Evolutionary conservation across 345 rosid species (phyloP).

Genomic region (Populus ilicifolia): DNA sequence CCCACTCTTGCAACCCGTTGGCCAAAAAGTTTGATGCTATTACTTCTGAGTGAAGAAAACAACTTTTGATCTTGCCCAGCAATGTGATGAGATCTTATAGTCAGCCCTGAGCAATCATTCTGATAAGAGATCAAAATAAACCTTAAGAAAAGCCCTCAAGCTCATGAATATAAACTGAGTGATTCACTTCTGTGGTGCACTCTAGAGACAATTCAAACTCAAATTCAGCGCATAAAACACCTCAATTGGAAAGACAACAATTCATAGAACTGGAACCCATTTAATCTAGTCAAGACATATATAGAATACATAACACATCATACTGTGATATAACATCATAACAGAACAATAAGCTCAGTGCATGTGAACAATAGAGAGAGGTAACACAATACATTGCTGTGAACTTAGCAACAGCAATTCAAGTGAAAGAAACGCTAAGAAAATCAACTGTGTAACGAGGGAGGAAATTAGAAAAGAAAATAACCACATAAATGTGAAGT

Average conservation of each 20-base stretch:
- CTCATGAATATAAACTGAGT: not conserved
- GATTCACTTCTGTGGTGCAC: not conserved
- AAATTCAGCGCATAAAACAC: not conserved
- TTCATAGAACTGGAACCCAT: not conserved
- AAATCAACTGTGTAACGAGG: not conserved
- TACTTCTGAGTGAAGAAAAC: constrained; percentile 28
- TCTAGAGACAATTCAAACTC: not conserved
- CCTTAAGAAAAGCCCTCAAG: constrained; percentile 9
- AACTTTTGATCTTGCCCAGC: constrained; percentile 23
- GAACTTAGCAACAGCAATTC: not conserved
- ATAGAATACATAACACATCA: not conserved
- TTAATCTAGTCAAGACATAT: not conserved
- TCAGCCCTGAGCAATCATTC: constrained; percentile 33
- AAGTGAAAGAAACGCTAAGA: not conserved
- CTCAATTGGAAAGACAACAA: not conserved
- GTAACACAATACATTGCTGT: not conserved
- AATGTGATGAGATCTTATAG: constrained; percentile 16
- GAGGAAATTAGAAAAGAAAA: not conserved
- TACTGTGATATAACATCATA: not conserved
- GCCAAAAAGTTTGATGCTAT: constrained; percentile 21
- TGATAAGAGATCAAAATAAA: constrained; percentile 24
- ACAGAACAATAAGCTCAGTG: not conserved
- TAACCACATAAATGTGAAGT: not conserved
- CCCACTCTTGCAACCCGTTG: constrained; percentile 26
- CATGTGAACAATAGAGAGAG: not conserved